phyloP scores from a whole-genome alignment of 345 rosid genomes.

The Brassica napus region DNA sequence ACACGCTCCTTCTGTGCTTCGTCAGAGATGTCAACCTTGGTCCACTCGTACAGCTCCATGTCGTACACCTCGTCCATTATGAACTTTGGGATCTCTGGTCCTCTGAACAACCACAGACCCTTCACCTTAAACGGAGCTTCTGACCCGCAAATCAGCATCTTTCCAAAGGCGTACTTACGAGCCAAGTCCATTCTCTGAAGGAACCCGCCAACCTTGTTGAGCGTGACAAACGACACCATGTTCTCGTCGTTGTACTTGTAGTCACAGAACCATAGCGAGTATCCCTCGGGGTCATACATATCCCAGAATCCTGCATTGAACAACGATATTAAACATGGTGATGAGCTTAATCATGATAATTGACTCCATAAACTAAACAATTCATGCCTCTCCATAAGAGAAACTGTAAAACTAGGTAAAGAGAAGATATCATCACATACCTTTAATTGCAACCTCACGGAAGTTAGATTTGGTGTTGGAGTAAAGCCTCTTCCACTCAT shows the following conservation, averaged over 20 bases:
- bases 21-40: conserved; percentile 66
- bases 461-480: conserved; percentile 92
- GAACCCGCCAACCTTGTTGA: conserved; percentile 95
- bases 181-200: conserved; percentile 95
- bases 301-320: conserved; percentile 86
- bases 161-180: conserved; percentile 92
- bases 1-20: conserved; percentile 87
- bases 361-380: no score
- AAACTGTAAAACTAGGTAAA: no score
- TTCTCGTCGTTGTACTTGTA: conserved; percentile 97
- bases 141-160: conserved; percentile 74
- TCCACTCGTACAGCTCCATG: conserved; percentile 94
- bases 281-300: conserved; percentile 96
- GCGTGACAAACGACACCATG: conserved; percentile 79
- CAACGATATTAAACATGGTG: no score
- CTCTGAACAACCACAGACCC: conserved; percentile 94
- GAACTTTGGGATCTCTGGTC: conserved; percentile 74
- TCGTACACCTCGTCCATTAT: conserved; percentile 78
- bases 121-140: conserved; percentile 77
- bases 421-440: conserved; percentile 38
- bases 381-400: no score
- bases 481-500: conserved; percentile 99
- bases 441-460: conserved; percentile 95
- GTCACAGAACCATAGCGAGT: conserved; percentile 95
- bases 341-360: no score